phyloP scores from a whole-genome alignment of 2,329 filamentous ascomycete genomes.

The Thielaviopsis punctulata region DNA sequence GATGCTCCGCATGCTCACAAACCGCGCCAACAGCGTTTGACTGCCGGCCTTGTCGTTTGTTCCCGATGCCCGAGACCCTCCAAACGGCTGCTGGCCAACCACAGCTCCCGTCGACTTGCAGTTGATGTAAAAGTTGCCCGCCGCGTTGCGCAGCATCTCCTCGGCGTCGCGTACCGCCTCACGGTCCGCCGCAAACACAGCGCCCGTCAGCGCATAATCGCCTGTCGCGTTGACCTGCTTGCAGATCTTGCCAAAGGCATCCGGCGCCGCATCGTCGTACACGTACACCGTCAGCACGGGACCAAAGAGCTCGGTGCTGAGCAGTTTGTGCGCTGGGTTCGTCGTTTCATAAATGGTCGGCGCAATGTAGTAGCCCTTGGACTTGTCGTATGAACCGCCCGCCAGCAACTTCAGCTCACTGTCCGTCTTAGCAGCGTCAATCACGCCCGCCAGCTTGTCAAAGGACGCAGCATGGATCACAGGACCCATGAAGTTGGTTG shows the following conservation, averaged over 20 bases:
- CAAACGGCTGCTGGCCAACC: conserved; percentile 57
- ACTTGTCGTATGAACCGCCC: conserved; percentile 62
- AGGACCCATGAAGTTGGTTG: conserved; percentile 68
- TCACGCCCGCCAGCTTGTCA: conserved; percentile 60
- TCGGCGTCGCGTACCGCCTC: conserved; percentile 49
- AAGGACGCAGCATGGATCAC: conserved; percentile 73
- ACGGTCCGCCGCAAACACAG: conserved; percentile 57
- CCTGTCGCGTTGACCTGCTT: conserved; percentile 51
- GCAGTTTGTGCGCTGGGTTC: conserved; percentile 55
- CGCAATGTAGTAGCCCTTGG: conserved; percentile 66
- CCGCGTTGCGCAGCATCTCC: conserved; percentile 51
- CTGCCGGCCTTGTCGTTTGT: conserved; percentile 62
- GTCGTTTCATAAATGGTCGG: conserved; percentile 66
- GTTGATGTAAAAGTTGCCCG: conserved; percentile 77
- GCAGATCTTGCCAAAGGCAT: conserved; percentile 42
- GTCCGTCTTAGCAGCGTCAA: conserved; percentile 66
- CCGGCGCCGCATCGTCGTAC: conserved; percentile 49
- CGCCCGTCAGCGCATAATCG: conserved; percentile 63
- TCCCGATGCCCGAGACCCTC: conserved; percentile 48
- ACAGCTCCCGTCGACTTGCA: conserved; percentile 64
- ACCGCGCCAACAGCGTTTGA: conserved; percentile 43
- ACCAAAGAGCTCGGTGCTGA: conserved; percentile 68
- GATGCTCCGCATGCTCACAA: conserved; percentile 49
- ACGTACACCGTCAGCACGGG: conserved; percentile 59
- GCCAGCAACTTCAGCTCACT: conserved; percentile 52